phyloP scores from a whole-genome alignment of 2,329 filamentous ascomycete species.

The Botryotinia calthae region DNA sequence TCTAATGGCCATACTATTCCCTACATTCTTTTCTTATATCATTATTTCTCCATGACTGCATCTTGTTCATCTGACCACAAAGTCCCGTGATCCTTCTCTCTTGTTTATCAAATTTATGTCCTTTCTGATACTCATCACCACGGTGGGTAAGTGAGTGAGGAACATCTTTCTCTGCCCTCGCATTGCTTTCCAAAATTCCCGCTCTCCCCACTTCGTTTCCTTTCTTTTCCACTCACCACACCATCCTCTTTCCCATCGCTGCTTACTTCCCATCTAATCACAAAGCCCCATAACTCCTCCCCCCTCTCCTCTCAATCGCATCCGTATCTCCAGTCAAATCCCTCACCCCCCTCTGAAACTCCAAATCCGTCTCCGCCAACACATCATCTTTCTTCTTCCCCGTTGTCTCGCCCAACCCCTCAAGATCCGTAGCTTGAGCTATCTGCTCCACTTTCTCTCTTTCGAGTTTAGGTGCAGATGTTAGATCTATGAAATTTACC shows the following conservation, averaged over 20 bases:
- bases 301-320: neutral
- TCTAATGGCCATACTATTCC: neutral
- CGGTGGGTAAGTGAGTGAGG: too few relatives aligned
- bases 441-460: neutral
- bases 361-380: neutral
- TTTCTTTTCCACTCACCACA: too few relatives aligned
- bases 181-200: rapidly evolving
- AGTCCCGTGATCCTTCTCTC: neutral
- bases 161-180: neutral
- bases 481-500: neutral
- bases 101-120: rapidly evolving
- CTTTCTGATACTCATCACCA: neutral
- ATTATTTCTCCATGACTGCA: neutral
- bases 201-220: too few relatives aligned
- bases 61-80: neutral
- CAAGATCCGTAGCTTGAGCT: neutral
- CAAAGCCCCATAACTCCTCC: neutral
- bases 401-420: neutral
- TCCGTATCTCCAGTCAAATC: neutral
- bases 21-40: neutral
- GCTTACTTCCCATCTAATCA: neutral
- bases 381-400: neutral
- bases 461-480: rapidly evolving
- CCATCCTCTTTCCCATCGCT: neutral
- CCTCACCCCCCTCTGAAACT: conserved; percentile 2